Evolutionary conservation across 192 early-diverging fungal genomes (phyloP), one percentile per base, ranked within the genome.

Genomic region (Backusella circina): DNA sequence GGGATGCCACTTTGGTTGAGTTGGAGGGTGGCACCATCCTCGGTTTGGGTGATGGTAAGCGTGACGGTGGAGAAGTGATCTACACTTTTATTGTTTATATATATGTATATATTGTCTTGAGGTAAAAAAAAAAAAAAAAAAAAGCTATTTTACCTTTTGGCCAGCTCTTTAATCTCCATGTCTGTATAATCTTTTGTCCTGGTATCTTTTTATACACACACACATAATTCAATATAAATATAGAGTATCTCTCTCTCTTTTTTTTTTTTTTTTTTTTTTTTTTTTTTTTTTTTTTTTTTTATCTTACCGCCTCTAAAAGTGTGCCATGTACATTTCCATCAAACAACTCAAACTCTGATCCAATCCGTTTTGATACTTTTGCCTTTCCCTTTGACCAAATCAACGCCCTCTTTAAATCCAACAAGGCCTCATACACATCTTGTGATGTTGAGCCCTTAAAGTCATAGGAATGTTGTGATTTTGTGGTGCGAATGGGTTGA

Each of bases 1-100:
- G 97, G 97, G 32, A 98, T 93, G 6, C 92, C 91, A 12, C 84
- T 87, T 82, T 98, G 97, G 66, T 83, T 90, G 57, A 98, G 72
- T 47, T 90, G 80, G 73, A 98, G 78, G 23, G 77, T 85, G 0
- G 92, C 93, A 16, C 80, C 86, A 61, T 94, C 92, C 41, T 80
- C 79, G 21, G 79, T 83, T 77, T 97, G 90, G 41, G 91, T 88
- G 44, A 98, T 86, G 8, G 83, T 80, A 47, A 98, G 80, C 10
- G 85, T 92, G 39, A 97, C 96, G 4, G 86, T 91, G 1, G 96
- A 97, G 76, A 83, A 93, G 76, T 98, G 95, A 31, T 85, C 94
- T 80, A 76, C 21, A 21, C 21, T 21, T 21, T 1, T 16, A 21
- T 51, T 26, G 28, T 41, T 15, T 44, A 21, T 61, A 72, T 30